Evolutionary conservation across 176 grass and related monocot genomes (phyloP).

Genomic region (Oryza nivara): DNA sequence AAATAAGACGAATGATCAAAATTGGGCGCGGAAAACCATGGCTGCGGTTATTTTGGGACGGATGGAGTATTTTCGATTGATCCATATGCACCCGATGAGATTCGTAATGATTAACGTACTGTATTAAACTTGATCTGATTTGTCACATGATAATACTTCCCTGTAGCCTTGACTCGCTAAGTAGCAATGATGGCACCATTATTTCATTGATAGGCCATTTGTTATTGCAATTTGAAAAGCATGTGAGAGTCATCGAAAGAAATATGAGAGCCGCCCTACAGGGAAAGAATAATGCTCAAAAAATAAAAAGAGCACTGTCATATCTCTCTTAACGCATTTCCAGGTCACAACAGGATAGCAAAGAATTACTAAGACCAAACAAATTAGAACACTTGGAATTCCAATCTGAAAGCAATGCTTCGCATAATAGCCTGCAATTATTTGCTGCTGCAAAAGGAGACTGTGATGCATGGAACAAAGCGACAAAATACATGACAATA

Average conservation of each 20-base stretch:
- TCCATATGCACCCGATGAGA: slow-evolving; percentile 10
- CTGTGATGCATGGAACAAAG: slow-evolving; percentile 36
- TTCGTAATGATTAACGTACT: slow-evolving; percentile 11
- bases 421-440: slow-evolving; percentile 36
- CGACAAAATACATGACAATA: slow-evolving; percentile 26
- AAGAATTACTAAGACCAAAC: slow-evolving; percentile 15
- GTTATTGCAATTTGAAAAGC: background rate
- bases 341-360: slow-evolving; percentile 32
- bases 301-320: slow-evolving; percentile 3
- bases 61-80: background rate
- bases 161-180: background rate
- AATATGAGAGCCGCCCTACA: background rate
- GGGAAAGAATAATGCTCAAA: background rate
- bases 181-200: background rate
- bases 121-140: slow-evolving; percentile 19
- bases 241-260: background rate
- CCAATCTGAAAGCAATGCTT: slow-evolving; percentile 46
- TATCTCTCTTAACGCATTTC: slow-evolving; percentile 30
- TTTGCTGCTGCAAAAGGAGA: slow-evolving; percentile 32
- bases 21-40: too few relatives aligned
- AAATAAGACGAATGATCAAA: too few relatives aligned
- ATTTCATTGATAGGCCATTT: background rate
- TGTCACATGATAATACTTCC: background rate
- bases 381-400: slow-evolving; percentile 40
- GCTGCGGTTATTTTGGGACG: too few relatives aligned